Evolutionary conservation across 2,329 filamentous ascomycete genomes (phyloP).

Genomic region (Trichophyton simii): DNA sequence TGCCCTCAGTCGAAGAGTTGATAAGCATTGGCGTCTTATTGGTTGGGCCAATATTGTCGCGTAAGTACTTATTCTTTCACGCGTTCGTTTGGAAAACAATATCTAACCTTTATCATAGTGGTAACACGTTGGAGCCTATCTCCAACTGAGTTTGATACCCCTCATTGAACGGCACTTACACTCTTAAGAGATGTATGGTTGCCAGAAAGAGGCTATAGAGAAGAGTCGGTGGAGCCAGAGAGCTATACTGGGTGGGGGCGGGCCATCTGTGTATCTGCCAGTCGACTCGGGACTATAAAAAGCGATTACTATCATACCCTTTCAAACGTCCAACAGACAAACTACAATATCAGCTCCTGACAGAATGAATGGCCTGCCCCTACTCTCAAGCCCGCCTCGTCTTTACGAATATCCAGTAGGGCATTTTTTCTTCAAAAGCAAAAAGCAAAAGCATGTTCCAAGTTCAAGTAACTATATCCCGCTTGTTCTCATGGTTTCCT

Average conservation of each 20-base stretch:
- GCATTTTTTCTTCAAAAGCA: not conserved
- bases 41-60: slow-evolving; percentile 72
- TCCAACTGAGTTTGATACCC: slow-evolving; percentile 23
- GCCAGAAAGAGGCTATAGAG: not conserved
- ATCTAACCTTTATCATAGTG: slow-evolving; percentile 19
- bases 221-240: not conserved
- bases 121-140: slow-evolving; percentile 37
- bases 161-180: not conserved
- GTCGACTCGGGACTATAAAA: not conserved
- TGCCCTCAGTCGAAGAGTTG: slow-evolving; percentile 86
- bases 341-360: not conserved
- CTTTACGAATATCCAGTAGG: not conserved
- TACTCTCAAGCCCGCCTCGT: not conserved
- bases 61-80: slow-evolving; percentile 24
- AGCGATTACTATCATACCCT: not conserved
- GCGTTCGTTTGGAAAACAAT: not conserved
- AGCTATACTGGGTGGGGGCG: not conserved
- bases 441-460: not conserved
- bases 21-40: slow-evolving; percentile 97
- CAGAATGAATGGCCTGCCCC: not conserved
- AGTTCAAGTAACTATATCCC: not conserved
- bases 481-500: not conserved
- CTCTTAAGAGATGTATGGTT: not conserved
- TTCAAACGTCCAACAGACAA: not conserved
- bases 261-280: not conserved